A percentile compares a stretch with the other conserved stretches of the same genome.
phyloP scores from a whole-genome alignment of 441 rosid species.

The Pelargonium myrrhifolium region DNA sequence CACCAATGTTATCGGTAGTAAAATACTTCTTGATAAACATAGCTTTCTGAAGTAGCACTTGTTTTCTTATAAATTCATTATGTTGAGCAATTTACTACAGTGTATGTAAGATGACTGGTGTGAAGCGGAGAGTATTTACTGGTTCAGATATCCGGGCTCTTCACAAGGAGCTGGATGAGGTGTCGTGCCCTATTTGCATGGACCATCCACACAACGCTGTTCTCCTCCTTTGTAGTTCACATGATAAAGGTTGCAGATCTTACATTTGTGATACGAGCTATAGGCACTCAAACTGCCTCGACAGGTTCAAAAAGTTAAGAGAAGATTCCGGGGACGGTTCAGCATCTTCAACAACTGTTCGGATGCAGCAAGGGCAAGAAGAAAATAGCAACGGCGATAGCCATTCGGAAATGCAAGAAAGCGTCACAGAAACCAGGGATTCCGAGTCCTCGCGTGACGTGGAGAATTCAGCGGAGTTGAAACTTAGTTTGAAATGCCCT shows the following conservation, averaged over 20 bases:
- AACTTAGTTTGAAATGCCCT: slow-evolving; percentile 46
- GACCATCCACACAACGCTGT: slow-evolving; percentile 82
- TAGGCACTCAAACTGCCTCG: slow-evolving; percentile 71
- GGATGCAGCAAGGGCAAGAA: slow-evolving; percentile 17
- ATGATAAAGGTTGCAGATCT: slow-evolving; percentile 70
- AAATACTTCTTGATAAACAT: slow-evolving; percentile 14
- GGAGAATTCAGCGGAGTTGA: slow-evolving; percentile 23
- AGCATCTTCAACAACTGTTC: slow-evolving; percentile 16
- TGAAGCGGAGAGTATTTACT: slow-evolving; percentile 67
- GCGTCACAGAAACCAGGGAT: slow-evolving; percentile 23
- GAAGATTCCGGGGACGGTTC: slow-evolving; percentile 31
- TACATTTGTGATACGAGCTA: slow-evolving; percentile 71
- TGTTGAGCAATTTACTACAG: slow-evolving; percentile 77
- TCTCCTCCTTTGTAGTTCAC: slow-evolving; percentile 67
- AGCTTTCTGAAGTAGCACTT: slow-evolving; percentile 17
- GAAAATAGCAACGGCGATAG: slow-evolving; percentile 26
- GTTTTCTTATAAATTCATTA: slow-evolving; percentile 45
- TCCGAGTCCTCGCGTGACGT: slow-evolving; percentile 27
- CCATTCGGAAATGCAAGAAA: slow-evolving; percentile 30
- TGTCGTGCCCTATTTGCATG: slow-evolving; percentile 75
- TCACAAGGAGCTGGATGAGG: slow-evolving; percentile 76
- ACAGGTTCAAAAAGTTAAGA: slow-evolving; percentile 50
- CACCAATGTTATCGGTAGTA: slow-evolving; percentile 4
- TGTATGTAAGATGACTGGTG: slow-evolving; percentile 88
- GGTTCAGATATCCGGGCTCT: slow-evolving; percentile 65